Percentiles rank a stretch among this genome's conserved stretches.
Conservation (phyloP, 495 filamentous ascomycete species). For the Cladorrhinum samala region DNA sequence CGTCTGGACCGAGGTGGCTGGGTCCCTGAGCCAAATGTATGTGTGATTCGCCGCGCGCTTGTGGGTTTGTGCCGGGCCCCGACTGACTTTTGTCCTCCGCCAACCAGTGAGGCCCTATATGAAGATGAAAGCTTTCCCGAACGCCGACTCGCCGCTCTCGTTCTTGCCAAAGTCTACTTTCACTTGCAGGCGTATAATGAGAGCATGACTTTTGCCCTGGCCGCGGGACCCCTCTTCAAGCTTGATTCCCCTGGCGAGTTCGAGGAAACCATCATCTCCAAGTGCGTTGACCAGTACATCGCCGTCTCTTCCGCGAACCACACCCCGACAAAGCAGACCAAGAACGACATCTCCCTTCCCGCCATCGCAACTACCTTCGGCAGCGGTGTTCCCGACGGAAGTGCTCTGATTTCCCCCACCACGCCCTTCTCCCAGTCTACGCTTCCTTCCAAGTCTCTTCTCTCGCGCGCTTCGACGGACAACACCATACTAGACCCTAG, state of each 20-base stretch:
- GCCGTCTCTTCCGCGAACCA: slow-evolving; percentile 69
- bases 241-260: slow-evolving; percentile 89
- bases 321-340: slow-evolving; percentile 39
- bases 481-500: slow-evolving; percentile 53
- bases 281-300: slow-evolving; percentile 98
- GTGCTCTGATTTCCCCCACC: slow-evolving; percentile 74
- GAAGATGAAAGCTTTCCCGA: slow-evolving; percentile 94
- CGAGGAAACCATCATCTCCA: slow-evolving; percentile 97
- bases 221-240: slow-evolving; percentile 91
- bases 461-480: slow-evolving; percentile 59
- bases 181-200: slow-evolving; percentile 98
- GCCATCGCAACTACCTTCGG: slow-evolving; percentile 71
- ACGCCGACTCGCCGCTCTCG: slow-evolving; percentile 86
- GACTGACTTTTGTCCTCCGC: slow-evolving; percentile 15
- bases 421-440: slow-evolving; percentile 91
- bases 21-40: slow-evolving; percentile 86
- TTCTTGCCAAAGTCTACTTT: slow-evolving; percentile 97
- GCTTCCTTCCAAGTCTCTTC: slow-evolving; percentile 84
- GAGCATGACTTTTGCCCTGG: slow-evolving; percentile 96
- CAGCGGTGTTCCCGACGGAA: slow-evolving; percentile 52
- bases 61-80: neutral
- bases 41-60: slow-evolving; percentile 25
- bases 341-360: slow-evolving; percentile 49
- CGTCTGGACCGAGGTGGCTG: slow-evolving; percentile 95
- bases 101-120: slow-evolving; percentile 84